These are phyloP conservation scores for Chondrostereum purpureum DNA, from an alignment of 1,284 basidiomycete genomes.

Conservation along the genomic window DNA sequence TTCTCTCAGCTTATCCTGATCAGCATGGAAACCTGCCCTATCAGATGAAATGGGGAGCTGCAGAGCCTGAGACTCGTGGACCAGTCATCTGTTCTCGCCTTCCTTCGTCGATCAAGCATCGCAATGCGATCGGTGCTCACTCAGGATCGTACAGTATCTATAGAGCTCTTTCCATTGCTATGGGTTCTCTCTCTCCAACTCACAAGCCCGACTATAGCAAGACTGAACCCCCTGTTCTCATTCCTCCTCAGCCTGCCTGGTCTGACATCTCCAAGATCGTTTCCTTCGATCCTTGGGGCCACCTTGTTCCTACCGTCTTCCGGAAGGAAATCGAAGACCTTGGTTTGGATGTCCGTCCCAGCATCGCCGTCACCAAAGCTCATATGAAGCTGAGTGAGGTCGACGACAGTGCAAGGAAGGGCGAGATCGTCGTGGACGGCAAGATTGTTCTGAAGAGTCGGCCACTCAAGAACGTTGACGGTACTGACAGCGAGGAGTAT, in stretches of 20 bases:
- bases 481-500: conserved; percentile 49
- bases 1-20: conserved; percentile 55
- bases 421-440: conserved; percentile 76
- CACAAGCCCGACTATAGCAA: conserved; percentile 84
- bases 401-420: conserved; percentile 73
- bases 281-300: conserved; percentile 92
- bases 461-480: conserved; percentile 58
- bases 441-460: conserved; percentile 70
- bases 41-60: conserved; percentile 78
- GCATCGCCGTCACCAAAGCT: conserved; percentile 85
- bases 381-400: conserved; percentile 90
- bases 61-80: conserved; percentile 63
- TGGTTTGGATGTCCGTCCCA: conserved; percentile 75
- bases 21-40: conserved; percentile 73
- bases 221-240: conserved; percentile 84
- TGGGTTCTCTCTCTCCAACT: conserved; percentile 80
- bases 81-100: conserved; percentile 89
- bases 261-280: conserved; percentile 80
- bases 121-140: conserved; percentile 93
- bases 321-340: conserved; percentile 54
- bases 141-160: conserved; percentile 94
- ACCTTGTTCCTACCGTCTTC: conserved; percentile 81
- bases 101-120: conserved; percentile 76
- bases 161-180: conserved; percentile 85
- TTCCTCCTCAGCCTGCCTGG: conserved; percentile 82